Percentiles rank a stretch among this genome's conserved stretches.
phyloP scores from a whole-genome alignment of 2,329 filamentous ascomycete species.

The Hymenotorrendiella dingleyae region DNA sequence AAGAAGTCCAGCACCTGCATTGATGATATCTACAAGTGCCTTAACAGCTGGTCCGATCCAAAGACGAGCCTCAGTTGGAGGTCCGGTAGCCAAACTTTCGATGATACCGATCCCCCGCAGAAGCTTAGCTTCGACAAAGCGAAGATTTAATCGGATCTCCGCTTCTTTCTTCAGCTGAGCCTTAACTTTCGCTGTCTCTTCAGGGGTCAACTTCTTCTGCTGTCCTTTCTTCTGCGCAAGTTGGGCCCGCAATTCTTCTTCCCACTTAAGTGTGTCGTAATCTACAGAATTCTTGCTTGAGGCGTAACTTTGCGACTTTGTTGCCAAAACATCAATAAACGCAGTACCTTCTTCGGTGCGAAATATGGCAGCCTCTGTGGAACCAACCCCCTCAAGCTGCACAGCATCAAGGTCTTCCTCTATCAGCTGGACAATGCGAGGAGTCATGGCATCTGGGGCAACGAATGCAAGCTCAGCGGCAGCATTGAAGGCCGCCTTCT shows the following conservation, averaged over 20 bases:
- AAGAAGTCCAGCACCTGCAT: slow-evolving; percentile 74
- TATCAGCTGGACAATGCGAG: slow-evolving; percentile 69
- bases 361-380: slow-evolving; percentile 88
- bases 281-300: slow-evolving; percentile 90
- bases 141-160: slow-evolving; percentile 68
- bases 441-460: slow-evolving; percentile 74
- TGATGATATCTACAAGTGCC: slow-evolving; percentile 66
- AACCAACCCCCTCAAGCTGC: slow-evolving; percentile 67
- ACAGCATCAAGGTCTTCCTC: slow-evolving; percentile 64
- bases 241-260: slow-evolving; percentile 81
- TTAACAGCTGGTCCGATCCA: slow-evolving; percentile 84
- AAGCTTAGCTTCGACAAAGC: slow-evolving; percentile 62
- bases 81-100: slow-evolving; percentile 71
- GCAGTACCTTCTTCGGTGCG: slow-evolving; percentile 81
- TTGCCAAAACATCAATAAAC: slow-evolving; percentile 86
- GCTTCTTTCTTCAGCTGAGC: slow-evolving; percentile 85
- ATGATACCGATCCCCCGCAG: slow-evolving; percentile 83
- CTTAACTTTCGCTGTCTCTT: slow-evolving; percentile 86
- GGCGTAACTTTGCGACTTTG: slow-evolving; percentile 63
- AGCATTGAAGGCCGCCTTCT: slow-evolving; percentile 71
- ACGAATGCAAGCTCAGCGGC: slow-evolving; percentile 92
- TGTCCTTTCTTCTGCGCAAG: slow-evolving; percentile 90
- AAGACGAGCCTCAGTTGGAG: slow-evolving; percentile 78
- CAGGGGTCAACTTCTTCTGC: slow-evolving; percentile 82
- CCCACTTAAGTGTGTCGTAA: slow-evolving; percentile 95